Evolutionary conservation across 2,329 filamentous ascomycete genomes (phyloP).

Genomic region (Nannizzia gypsea): DNA sequence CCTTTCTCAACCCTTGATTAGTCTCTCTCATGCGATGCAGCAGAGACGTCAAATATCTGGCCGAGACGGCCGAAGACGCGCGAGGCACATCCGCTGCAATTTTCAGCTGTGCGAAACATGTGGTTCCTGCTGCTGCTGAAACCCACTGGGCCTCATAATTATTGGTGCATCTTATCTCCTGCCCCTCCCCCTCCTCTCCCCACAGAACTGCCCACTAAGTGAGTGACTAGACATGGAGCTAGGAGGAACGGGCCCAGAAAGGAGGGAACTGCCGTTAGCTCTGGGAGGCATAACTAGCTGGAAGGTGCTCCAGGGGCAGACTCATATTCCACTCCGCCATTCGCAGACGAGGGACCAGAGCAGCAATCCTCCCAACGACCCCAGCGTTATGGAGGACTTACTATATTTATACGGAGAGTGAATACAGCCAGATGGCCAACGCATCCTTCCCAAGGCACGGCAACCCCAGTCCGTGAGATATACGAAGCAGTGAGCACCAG

Average conservation of each 20-base stretch:
- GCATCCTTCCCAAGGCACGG: not conserved
- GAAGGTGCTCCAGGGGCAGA: not conserved
- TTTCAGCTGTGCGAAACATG: not conserved
- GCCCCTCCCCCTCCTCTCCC: conserved; percentile 2
- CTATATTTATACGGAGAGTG: not conserved
- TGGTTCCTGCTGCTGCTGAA: not conserved
- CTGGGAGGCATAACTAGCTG: not conserved
- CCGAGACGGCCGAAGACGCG: conserved; percentile 1
- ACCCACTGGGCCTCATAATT: not conserved
- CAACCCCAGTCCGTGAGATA: not conserved
- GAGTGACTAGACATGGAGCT: not conserved
- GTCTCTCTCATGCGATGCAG: not conserved
- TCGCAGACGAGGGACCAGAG: not conserved
- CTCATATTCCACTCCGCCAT: not conserved
- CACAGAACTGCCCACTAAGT: not conserved
- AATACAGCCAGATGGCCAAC: not conserved
- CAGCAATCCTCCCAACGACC: not conserved
- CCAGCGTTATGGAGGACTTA: not conserved
- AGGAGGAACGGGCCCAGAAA: not conserved
- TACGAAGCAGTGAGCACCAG: conserved; percentile 1
- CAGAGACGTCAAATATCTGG: not conserved
- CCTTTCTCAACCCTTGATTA: not conserved
- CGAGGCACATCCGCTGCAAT: not conserved
- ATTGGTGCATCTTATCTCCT: not conserved
- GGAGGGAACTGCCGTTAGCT: not conserved